Evolutionary conservation across 805 yeast species (phyloP), one percentile per base, ranked within the genome.

Genomic region (Candida jianshihensis): DNA sequence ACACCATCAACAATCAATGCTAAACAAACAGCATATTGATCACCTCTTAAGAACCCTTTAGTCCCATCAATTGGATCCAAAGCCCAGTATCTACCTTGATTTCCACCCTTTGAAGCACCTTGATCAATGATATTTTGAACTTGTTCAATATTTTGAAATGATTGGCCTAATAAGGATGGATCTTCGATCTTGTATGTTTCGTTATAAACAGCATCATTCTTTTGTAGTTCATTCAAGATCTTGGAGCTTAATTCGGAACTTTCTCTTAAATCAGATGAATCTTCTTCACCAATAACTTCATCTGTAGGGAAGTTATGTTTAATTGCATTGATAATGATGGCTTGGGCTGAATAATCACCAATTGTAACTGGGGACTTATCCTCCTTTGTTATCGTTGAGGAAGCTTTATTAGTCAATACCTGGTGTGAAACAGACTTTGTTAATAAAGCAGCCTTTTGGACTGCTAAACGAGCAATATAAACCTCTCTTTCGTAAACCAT

Each of bases 21-120:
- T 31, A 92, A 66, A 56, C 99, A 92, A 1, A 92, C 95, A 2
- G 98, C 97, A 59, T 87, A 92, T 56, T 92, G 99, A 46, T 89
- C 97, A 32, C 96, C 95, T 54, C 99, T 71, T 37, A 92, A 64
- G 56, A 92, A 92, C 0, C 99, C 99, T 57, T 81, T 92, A 16
- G 99, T 92, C 7, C 99, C 99, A 55, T 92, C 99, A 43, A 92
- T 89, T 27, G 99, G 99, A 54, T 92, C 99, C 52, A 92, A 64
- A 1, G 97, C 95, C 99, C 99, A 92, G 56, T 86, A 78, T 42
- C 98, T 69, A 18, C 95, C 95, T 26, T 59, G 65, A 22, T 62
- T 47, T 5, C 97, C 95, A 37, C 97, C 97, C 42, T 69, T 57
- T 27, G 83, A 84, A 51, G 74, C 70, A 33, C 98, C 98, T 41